These are phyloP conservation scores for Pseudocercospora crystallina DNA, from an alignment of 2,329 filamentous ascomycete species.

Conservation along the genomic window DNA sequence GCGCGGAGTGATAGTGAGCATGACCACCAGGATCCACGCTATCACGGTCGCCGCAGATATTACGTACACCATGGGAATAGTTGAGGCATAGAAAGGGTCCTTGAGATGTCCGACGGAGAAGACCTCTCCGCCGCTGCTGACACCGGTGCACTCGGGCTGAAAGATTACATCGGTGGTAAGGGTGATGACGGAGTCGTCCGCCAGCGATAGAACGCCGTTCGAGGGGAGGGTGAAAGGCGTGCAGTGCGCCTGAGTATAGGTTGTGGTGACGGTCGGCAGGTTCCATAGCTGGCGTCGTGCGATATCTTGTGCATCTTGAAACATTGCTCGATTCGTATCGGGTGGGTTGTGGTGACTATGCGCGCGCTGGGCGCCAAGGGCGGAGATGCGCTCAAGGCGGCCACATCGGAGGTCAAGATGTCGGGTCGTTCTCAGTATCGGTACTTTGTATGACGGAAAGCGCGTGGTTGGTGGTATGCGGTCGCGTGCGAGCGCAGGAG, in stretches of 20 bases:
- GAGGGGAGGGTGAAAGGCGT: slow-evolving; percentile 63
- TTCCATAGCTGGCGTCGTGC: slow-evolving; percentile 36
- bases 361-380: slow-evolving; percentile 21
- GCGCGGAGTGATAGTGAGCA: slow-evolving; percentile 90
- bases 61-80: slow-evolving; percentile 89
- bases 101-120: slow-evolving; percentile 64
- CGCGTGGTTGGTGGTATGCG: too few species aligned
- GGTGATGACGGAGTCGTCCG: slow-evolving; percentile 55
- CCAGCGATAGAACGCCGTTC: slow-evolving; percentile 56
- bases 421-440: neutral
- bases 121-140: slow-evolving; percentile 42
- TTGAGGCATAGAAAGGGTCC: slow-evolving; percentile 91
- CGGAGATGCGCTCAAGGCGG: slow-evolving; percentile 18
- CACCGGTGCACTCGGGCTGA: slow-evolving; percentile 55
- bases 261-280: slow-evolving; percentile 25
- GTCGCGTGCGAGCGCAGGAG: neutral
- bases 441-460: neutral
- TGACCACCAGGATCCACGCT: slow-evolving; percentile 87
- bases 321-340: slow-evolving; percentile 20
- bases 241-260: slow-evolving; percentile 46
- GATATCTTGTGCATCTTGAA: slow-evolving; percentile 17
- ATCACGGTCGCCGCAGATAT: slow-evolving; percentile 88
- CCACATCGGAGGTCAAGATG: slow-evolving; percentile 14
- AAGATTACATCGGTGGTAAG: slow-evolving; percentile 62
- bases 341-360: slow-evolving; percentile 1